Conservation (phyloP, 352 stramenopile species). For the Pythium coloratum region DNA sequence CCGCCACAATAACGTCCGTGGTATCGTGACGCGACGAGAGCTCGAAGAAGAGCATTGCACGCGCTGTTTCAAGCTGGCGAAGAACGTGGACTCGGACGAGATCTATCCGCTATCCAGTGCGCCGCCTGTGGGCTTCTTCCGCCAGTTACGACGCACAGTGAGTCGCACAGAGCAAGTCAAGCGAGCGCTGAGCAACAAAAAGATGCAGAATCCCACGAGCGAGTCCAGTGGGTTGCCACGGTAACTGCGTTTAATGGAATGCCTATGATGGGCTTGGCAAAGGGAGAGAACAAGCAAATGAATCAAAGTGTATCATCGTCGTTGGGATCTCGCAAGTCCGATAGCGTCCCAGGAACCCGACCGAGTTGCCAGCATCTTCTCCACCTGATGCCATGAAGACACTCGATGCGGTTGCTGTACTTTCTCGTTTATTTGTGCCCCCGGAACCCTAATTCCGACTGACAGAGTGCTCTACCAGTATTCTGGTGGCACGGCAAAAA, state of each 20-base stretch:
- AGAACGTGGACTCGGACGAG: slow-evolving; percentile 70
- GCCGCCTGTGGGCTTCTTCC: slow-evolving; percentile 59
- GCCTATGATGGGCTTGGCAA: background rate
- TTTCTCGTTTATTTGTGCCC: background rate
- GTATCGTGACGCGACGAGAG: slow-evolving; percentile 86
- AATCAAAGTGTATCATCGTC: background rate
- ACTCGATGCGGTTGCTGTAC: background rate
- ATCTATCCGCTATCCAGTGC: slow-evolving; percentile 64
- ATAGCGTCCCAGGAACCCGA: background rate
- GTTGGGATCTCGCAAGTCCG: background rate
- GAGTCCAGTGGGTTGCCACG: slow-evolving; percentile 7
- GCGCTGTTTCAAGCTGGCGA: slow-evolving; percentile 71
- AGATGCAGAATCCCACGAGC: slow-evolving; percentile 4
- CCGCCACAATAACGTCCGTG: slow-evolving; percentile 89
- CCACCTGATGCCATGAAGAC: no score
- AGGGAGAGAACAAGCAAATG: background rate
- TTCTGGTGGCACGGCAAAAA: background rate
- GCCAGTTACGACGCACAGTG: slow-evolving; percentile 58
- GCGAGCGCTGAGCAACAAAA: slow-evolving; percentile 51
- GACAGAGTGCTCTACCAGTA: background rate
- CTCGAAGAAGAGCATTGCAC: slow-evolving; percentile 82
- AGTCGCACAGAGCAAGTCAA: slow-evolving; percentile 80
- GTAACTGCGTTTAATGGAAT: slow-evolving; percentile 7
- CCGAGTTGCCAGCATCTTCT: no score
- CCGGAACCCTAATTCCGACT: background rate